Evolutionary conservation across 768 basidiomycete species (phyloP).

Genomic region (Russula virescens): DNA sequence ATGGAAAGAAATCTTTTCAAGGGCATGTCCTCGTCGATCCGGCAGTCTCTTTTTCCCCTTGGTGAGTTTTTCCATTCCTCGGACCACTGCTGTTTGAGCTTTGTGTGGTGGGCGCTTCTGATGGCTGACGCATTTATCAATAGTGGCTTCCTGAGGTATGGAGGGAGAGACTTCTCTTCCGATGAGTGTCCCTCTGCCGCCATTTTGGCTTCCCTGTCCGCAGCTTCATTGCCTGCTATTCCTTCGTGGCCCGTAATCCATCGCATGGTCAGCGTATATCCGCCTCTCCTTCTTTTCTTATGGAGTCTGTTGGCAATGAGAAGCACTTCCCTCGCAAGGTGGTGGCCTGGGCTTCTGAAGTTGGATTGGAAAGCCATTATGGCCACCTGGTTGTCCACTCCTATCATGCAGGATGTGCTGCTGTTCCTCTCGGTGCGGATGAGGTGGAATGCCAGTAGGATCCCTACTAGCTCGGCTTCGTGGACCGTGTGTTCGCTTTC

Average conservation of each 20-base stretch:
- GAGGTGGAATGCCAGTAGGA: neutral
- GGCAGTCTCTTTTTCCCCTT: no score
- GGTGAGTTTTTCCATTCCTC: no score
- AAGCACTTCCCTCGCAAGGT: neutral
- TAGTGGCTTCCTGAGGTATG: no score
- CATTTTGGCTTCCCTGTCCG: neutral
- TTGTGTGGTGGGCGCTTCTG: no score
- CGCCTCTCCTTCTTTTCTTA: no score
- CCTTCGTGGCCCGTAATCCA: neutral
- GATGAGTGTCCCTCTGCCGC: neutral
- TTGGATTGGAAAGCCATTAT: neutral
- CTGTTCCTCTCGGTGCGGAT: neutral
- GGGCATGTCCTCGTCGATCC: no score
- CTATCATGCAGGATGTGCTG: neutral
- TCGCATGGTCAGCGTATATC: neutral
- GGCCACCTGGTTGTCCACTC: neutral
- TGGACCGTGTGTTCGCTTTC: neutral
- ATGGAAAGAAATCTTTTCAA: no score
- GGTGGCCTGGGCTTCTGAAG: neutral
- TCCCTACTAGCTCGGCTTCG: neutral
- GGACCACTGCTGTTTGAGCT: no score
- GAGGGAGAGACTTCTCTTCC: neutral
- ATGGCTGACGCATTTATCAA: no score
- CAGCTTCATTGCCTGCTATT: neutral
- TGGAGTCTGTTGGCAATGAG: neutral